phyloP scores from a whole-genome alignment of 768 basidiomycete genomes.

The Suillus spraguei region DNA sequence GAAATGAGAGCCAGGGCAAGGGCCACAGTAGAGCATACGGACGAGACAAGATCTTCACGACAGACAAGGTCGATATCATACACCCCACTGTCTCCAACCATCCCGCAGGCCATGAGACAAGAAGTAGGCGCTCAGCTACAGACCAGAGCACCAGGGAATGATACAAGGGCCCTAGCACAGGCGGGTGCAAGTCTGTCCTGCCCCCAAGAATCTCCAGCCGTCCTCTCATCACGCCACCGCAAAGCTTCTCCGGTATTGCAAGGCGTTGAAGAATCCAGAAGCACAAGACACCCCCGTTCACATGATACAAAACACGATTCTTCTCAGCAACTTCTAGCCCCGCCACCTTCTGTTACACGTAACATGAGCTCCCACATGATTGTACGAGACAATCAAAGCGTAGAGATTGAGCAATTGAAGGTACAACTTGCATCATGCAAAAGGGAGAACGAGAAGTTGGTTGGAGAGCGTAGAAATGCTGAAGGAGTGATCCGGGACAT shows the following conservation, averaged over 20 bases:
- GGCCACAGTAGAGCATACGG: too few relatives aligned
- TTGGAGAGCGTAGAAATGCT: neutral
- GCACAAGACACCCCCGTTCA: too few relatives aligned
- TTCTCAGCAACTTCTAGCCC: neutral
- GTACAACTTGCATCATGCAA: neutral
- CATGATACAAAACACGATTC: neutral
- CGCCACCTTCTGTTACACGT: neutral
- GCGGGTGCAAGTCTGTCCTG: neutral
- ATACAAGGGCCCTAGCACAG: neutral
- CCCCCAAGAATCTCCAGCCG: neutral
- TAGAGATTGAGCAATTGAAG: neutral
- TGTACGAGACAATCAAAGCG: conserved; percentile 4
- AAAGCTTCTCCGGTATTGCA: neutral
- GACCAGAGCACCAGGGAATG: neutral
- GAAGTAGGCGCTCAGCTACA: neutral
- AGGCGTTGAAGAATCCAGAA: too few relatives aligned
- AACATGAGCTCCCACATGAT: neutral
- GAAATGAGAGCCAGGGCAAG: neutral
- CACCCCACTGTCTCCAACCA: neutral
- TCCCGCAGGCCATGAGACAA: too few relatives aligned
- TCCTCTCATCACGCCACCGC: neutral
- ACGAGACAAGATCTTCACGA: neutral
- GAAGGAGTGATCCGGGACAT: neutral
- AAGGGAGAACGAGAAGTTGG: neutral
- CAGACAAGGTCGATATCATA: neutral